phyloP scores from a whole-genome alignment of 2,329 filamentous ascomycete genomes.

The Tympanopsis confertula region DNA sequence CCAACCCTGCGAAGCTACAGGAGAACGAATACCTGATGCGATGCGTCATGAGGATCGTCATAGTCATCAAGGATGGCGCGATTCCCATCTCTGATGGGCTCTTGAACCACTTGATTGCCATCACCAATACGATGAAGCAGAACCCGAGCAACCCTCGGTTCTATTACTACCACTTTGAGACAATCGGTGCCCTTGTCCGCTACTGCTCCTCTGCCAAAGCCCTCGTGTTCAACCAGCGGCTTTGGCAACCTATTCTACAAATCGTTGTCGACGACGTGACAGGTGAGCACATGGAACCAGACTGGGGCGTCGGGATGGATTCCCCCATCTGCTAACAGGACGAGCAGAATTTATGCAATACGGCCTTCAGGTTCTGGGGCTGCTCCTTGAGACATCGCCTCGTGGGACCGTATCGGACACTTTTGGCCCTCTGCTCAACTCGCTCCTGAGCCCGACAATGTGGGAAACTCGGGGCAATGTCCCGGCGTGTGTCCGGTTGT shows the following conservation, averaged over 20 bases:
- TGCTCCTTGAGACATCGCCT: constrained; percentile 77
- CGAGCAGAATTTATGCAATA: constrained; percentile 87
- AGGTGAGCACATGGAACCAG: too few relatives aligned
- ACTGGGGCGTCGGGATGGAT: too few relatives aligned
- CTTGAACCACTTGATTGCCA: constrained; percentile 73
- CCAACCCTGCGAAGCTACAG: constrained; percentile 80
- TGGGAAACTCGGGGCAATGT: constrained; percentile 93
- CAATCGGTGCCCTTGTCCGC: constrained; percentile 76
- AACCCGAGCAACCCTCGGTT: constrained; percentile 97
- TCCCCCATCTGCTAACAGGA: too few relatives aligned
- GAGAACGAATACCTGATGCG: constrained; percentile 99
- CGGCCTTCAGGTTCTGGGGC: constrained; percentile 87
- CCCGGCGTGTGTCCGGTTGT: constrained; percentile 74
- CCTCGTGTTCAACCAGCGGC: constrained; percentile 62
- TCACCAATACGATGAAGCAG: constrained; percentile 81
- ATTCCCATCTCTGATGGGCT: constrained; percentile 64
- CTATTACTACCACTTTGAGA: constrained; percentile 97
- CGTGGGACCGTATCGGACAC: constrained; percentile 66
- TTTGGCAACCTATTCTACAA: constrained; percentile 74
- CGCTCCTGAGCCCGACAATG: constrained; percentile 65
- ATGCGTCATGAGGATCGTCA: constrained; percentile 93
- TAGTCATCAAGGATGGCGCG: constrained; percentile 80
- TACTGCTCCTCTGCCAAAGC: constrained; percentile 40
- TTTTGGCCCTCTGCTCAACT: constrained; percentile 68
- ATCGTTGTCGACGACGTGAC: constrained; percentile 75